These are phyloP conservation scores for Rostrohypoxylon terebratum DNA, from an alignment of 495 filamentous ascomycete species.

Conservation along the genomic window DNA sequence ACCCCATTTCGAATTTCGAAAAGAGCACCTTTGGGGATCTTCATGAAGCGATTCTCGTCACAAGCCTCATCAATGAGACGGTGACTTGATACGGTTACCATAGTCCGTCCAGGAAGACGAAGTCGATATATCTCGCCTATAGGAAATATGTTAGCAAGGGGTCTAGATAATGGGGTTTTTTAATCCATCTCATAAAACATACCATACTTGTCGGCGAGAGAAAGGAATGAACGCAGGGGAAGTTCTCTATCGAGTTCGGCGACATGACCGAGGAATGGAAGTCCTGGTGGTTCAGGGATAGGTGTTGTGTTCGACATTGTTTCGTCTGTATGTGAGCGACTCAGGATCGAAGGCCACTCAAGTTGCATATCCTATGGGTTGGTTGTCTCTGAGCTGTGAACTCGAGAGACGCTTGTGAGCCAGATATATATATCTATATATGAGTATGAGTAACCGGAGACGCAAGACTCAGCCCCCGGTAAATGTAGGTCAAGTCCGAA, in stretches of 20 bases:
- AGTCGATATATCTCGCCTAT: constrained; percentile 48
- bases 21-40: constrained; percentile 57
- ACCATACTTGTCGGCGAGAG: constrained; percentile 51
- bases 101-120: constrained; percentile 41
- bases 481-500: constrained; percentile 23
- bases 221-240: constrained; percentile 38
- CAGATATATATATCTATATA: constrained; percentile 13
- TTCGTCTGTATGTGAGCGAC: constrained; percentile 2
- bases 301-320: constrained; percentile 43
- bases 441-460: constrained; percentile 6
- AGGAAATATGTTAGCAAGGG: constrained; percentile 9
- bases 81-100: constrained; percentile 62
- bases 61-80: constrained; percentile 73
- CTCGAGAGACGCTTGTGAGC: constrained; percentile 5
- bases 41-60: constrained; percentile 75
- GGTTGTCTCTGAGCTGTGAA: constrained; percentile 24
- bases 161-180: neutral
- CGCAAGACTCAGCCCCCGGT: constrained; percentile 1
- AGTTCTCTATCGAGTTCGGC: constrained; percentile 43
- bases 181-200: constrained; percentile 4
- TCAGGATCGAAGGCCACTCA: constrained; percentile 41
- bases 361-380: constrained; percentile 24
- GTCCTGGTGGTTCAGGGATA: constrained; percentile 47
- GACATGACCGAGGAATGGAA: constrained; percentile 49
- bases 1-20: constrained; percentile 68